Conservation (phyloP, 371 early-diverging fungal genomes). For the Lichtheimia hyalospora region DNA sequence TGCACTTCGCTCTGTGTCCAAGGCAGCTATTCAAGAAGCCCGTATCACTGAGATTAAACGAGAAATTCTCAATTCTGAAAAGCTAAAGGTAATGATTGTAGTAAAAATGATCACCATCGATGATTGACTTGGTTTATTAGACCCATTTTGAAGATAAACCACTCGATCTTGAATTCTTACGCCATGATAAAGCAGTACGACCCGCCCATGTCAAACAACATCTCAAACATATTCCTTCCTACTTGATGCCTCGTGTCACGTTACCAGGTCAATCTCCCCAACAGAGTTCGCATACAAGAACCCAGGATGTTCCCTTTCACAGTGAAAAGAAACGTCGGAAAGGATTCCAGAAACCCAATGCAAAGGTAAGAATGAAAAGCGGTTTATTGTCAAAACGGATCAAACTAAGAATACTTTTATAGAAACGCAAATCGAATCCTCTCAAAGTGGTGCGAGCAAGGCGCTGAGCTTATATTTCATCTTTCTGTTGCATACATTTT, state of each 20-base stretch:
- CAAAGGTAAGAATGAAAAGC: constrained; percentile 8
- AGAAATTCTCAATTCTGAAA: constrained; percentile 93
- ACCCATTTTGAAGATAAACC: constrained; percentile 97
- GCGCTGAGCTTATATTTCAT: not conserved
- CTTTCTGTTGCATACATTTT: too few relatives aligned
- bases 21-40: constrained; percentile 81
- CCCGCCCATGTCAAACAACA: constrained; percentile 81
- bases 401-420: not conserved
- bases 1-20: constrained; percentile 82
- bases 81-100: constrained; percentile 62
- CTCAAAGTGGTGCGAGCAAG: constrained; percentile 41
- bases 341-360: not conserved
- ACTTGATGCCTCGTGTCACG: constrained; percentile 78
- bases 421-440: constrained; percentile 61
- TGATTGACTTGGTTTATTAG: constrained; percentile 19
- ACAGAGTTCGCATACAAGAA: not conserved
- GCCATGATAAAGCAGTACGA: constrained; percentile 89
- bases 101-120: not conserved
- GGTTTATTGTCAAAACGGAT: not conserved
- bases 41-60: constrained; percentile 89
- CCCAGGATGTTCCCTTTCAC: constrained; percentile 30
- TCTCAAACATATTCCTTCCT: constrained; percentile 91
- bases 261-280: constrained; percentile 24
- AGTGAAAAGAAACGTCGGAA: constrained; percentile 32
- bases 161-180: constrained; percentile 85